Evolutionary conservation across 2,329 filamentous ascomycete species (phyloP), one percentile per base, ranked within the genome.

Genomic region (Madurella mycetomatis): DNA sequence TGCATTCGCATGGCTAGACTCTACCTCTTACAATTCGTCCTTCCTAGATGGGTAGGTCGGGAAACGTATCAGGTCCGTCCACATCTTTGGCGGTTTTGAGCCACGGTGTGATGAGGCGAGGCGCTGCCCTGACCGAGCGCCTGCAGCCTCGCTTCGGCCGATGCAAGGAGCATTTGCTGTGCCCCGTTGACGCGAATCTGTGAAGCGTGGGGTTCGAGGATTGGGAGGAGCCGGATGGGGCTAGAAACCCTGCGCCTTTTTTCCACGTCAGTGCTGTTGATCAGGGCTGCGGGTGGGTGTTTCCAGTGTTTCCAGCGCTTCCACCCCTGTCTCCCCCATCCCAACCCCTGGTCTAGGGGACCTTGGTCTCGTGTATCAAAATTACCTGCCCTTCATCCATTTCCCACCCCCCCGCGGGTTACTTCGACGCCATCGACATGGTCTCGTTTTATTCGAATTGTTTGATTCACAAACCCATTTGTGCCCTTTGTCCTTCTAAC

Each of bases 321-420:
- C 31, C 50, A 32, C 16, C 31, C n/a, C 31, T 34, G 19, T 34
- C 42, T 13, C 12, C 17, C 25, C 37, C 39, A 42, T 41, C 25
- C 18, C n/a, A 37, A 19, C 51, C 46, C 51, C 51, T 54, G 51
- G 51, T 49, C 42, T 44, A 19, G 16, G 5, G 41, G 16, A 11
- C 16, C n/a, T 8, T 40, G 32, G 45, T 30, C 39, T 54, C 12
- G 46, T 46, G 51, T 54, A 41, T 54, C 51, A 30, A 48, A 49
- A 48, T 53, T 53, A 53, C 44, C 37, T 18, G 37, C 18, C 13
- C 34, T 25, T 37, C 4, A 2, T 2, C 11, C 43, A 39, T 48
- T 47, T 46, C 34, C 39, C 51, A 34, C 41, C n/a, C 34, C 51
- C 16, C 31, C 15, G 32, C n/a, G 30, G 42, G 25, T 54, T 25